A percentile compares a stretch with the other conserved stretches of the same genome.
Evolutionary conservation across 805 yeast species (phyloP).

Genomic region (Saccharomycopsis malanga): DNA sequence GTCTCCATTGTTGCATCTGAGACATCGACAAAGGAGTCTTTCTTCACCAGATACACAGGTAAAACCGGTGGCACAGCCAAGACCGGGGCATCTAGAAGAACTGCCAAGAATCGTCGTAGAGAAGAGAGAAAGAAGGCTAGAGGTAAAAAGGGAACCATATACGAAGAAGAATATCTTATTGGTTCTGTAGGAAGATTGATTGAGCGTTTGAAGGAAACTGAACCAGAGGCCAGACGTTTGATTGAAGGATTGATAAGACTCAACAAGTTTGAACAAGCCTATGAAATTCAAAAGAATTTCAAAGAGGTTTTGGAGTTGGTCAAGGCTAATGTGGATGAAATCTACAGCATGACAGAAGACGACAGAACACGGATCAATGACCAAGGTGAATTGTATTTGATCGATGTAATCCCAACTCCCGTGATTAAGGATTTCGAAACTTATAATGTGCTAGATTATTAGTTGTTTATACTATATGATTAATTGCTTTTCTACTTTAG

Average conservation of each 20-base stretch:
- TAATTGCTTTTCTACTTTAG: no score
- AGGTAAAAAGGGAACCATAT: slow-evolving; percentile 96
- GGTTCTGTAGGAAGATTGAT: slow-evolving; percentile 81
- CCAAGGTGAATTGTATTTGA: slow-evolving; percentile 71
- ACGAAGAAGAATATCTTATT: slow-evolving; percentile 92
- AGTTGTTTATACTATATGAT: background rate
- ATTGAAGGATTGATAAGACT: slow-evolving; percentile 74
- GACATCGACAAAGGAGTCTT: slow-evolving; percentile 85
- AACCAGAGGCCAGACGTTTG: slow-evolving; percentile 64
- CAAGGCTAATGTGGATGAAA: slow-evolving; percentile 59
- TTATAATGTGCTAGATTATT: slow-evolving; percentile 53
- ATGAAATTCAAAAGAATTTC: slow-evolving; percentile 66
- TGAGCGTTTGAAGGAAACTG: slow-evolving; percentile 71
- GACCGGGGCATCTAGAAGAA: slow-evolving; percentile 90
- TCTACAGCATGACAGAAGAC: slow-evolving; percentile 72
- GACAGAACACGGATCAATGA: slow-evolving; percentile 89
- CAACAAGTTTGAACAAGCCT: slow-evolving; percentile 68
- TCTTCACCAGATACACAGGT: slow-evolving; percentile 93
- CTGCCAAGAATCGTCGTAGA: slow-evolving; percentile 86
- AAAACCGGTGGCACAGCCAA: slow-evolving; percentile 93
- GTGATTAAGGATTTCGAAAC: slow-evolving; percentile 54
- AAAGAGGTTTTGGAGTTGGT: slow-evolving; percentile 49
- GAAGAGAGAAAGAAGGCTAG: slow-evolving; percentile 94
- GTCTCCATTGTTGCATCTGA: slow-evolving; percentile 94
- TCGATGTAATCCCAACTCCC: slow-evolving; percentile 74